phyloP scores from a whole-genome alignment of 2,329 filamentous ascomycete species.

The Zalaria sp. region DNA sequence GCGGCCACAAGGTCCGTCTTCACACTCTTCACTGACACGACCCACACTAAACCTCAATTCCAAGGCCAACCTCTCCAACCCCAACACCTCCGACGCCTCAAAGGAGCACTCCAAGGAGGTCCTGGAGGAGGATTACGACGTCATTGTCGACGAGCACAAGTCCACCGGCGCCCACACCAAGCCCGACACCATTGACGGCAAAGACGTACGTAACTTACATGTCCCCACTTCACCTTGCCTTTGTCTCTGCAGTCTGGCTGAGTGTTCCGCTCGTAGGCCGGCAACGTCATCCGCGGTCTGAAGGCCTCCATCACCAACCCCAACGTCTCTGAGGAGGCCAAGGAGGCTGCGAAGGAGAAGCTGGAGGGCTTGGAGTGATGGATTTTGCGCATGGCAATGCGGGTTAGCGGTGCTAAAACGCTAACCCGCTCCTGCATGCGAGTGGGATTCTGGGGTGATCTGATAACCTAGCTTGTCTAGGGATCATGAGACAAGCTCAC shows the following conservation, averaged over 20 bases:
- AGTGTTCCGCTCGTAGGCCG: constrained; percentile 6
- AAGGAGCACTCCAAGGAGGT: constrained; percentile 41
- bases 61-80: constrained; percentile 5
- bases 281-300: constrained; percentile 9
- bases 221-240: constrained; percentile 42
- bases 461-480: too few relatives aligned
- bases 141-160: constrained; percentile 4
- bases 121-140: constrained; percentile 36
- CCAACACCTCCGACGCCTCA: constrained; percentile 37
- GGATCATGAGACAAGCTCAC: too few relatives aligned
- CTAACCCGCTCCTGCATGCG: too few relatives aligned
- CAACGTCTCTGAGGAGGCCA: constrained; percentile 42
- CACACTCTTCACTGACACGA: neutral
- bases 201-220: constrained; percentile 28
- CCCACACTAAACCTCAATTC: neutral
- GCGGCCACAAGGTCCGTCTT: neutral
- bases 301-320: constrained; percentile 39
- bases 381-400: too few relatives aligned
- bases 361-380: constrained; percentile 26
- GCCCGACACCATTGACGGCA: constrained; percentile 9
- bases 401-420: too few relatives aligned
- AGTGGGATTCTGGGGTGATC: too few relatives aligned
- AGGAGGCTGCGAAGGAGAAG: constrained; percentile 39
- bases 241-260: neutral
- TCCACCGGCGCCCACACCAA: constrained; percentile 16